Percentiles rank a stretch among this genome's conserved stretches.
These are phyloP conservation scores for Cladosporium sp. DNA, from an alignment of 2,329 filamentous ascomycete genomes.

Conservation along the genomic window DNA sequence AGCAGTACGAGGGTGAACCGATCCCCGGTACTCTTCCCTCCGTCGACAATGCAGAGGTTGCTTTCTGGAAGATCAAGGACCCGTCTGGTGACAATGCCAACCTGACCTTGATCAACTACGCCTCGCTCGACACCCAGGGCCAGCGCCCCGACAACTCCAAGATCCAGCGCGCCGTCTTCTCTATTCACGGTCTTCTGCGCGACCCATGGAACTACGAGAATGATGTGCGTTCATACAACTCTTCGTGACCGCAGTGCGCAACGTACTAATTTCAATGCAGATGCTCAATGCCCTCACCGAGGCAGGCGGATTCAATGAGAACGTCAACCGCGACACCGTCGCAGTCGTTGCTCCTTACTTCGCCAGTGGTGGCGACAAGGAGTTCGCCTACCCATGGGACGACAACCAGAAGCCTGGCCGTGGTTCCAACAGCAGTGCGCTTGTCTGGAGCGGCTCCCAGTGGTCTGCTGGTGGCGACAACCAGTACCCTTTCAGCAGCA, in stretches of 20 bases:
- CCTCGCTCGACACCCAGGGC: constrained; percentile 21
- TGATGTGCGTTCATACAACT: constrained; percentile 15
- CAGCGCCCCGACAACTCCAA: constrained; percentile 22
- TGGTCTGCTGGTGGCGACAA: constrained; percentile 32
- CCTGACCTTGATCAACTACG: constrained; percentile 31
- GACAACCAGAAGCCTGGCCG: constrained; percentile 20
- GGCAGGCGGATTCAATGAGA: constrained; percentile 20
- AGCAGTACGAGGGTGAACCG: constrained; percentile 24
- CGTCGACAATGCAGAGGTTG: constrained; percentile 20
- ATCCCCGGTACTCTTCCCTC: constrained; percentile 21
- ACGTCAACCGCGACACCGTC: constrained; percentile 27
- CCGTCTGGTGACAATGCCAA: constrained; percentile 19
- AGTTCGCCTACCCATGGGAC: constrained; percentile 29
- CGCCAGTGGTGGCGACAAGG: constrained; percentile 32
- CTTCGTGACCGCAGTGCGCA: background rate
- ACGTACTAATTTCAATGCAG: constrained; percentile 11
- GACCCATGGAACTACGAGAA: constrained; percentile 26
- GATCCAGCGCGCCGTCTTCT: constrained; percentile 27
- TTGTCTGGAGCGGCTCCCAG: constrained; percentile 31
- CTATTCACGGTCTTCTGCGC: constrained; percentile 27
- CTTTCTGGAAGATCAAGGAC: constrained; percentile 33
- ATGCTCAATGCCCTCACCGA: constrained; percentile 28
- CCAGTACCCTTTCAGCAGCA: constrained; percentile 27
- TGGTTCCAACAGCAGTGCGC: constrained; percentile 28
- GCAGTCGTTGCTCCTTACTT: constrained; percentile 32